phyloP scores from a whole-genome alignment of 1,284 basidiomycete genomes.

The Uromyces viciae-fabae region DNA sequence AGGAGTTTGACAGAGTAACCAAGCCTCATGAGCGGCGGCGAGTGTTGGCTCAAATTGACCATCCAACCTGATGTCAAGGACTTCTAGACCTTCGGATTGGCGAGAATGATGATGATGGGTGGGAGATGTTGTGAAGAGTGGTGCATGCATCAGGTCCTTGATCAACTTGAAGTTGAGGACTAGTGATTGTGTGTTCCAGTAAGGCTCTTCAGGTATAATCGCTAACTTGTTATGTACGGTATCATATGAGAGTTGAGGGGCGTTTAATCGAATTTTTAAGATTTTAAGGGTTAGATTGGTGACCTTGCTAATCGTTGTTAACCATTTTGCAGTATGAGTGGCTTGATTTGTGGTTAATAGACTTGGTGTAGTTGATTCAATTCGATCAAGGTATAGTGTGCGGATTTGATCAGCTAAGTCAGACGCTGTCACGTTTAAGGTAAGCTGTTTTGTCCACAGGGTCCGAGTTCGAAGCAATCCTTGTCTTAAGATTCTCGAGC shows the following conservation, averaged over 20 bases:
- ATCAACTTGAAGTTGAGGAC: conserved; percentile 19
- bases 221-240: conserved; percentile 12
- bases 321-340: background rate
- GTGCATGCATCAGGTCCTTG: conserved; percentile 19
- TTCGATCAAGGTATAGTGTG: conserved; percentile 29
- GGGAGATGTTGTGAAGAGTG: background rate
- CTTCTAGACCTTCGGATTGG: background rate
- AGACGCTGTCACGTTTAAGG: background rate
- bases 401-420: conserved; percentile 14
- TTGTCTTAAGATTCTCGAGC: background rate
- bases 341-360: background rate
- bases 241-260: conserved; percentile 20
- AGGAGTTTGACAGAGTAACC: conserved; percentile 24
- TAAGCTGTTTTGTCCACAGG: conserved; percentile 25
- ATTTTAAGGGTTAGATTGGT: conserved; percentile 8
- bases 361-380: background rate
- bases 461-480: conserved; percentile 3
- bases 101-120: too few species aligned
- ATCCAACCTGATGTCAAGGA: conserved; percentile 34
- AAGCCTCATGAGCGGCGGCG: conserved; percentile 21
- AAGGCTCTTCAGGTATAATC: conserved; percentile 17
- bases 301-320: background rate
- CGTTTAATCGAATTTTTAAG: background rate
- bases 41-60: conserved; percentile 37
- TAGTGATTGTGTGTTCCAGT: conserved; percentile 26